phyloP scores from a whole-genome alignment of 805 yeast species.

The Wickerhamomyces queroliae region DNA sequence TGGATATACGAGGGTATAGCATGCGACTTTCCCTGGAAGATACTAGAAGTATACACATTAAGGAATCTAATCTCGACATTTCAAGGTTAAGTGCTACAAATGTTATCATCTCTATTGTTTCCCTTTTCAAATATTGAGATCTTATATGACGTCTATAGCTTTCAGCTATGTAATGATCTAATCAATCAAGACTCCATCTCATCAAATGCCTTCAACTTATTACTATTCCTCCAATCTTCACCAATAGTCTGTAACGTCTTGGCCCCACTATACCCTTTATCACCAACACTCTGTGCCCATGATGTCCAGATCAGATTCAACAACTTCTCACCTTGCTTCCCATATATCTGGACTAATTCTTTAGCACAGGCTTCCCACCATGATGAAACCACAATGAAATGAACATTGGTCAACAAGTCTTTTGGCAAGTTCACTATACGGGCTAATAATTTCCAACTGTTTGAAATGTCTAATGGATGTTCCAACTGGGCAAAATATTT shows the following conservation, averaged over 20 bases:
- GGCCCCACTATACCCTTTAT: conserved; percentile 64
- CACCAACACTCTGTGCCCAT: conserved; percentile 50
- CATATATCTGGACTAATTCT: conserved; percentile 51
- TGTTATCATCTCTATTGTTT: too few relatives aligned
- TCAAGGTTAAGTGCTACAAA: too few relatives aligned
- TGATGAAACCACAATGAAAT: conserved; percentile 62
- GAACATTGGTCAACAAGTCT: conserved; percentile 53
- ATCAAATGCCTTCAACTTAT: conserved; percentile 35
- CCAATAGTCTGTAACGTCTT: conserved; percentile 70
- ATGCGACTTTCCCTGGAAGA: too few relatives aligned
- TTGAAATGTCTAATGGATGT: conserved; percentile 52
- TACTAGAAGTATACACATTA: too few relatives aligned
- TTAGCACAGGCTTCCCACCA: conserved; percentile 90
- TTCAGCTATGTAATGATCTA: too few relatives aligned
- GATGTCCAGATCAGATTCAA: conserved; percentile 37
- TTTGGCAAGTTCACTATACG: conserved; percentile 56
- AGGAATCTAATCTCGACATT: too few relatives aligned
- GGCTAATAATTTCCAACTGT: conserved; percentile 70
- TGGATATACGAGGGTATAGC: too few relatives aligned
- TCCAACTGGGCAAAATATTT: conserved; percentile 21
- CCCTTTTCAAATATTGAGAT: too few relatives aligned
- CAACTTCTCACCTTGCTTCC: conserved; percentile 65
- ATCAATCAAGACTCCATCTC: conserved; percentile 27
- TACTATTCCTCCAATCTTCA: conserved; percentile 63
- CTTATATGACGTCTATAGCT: not conserved